Conservation (phyloP, 257 asterid genomes). For the Eustoma russellianum region DNA sequence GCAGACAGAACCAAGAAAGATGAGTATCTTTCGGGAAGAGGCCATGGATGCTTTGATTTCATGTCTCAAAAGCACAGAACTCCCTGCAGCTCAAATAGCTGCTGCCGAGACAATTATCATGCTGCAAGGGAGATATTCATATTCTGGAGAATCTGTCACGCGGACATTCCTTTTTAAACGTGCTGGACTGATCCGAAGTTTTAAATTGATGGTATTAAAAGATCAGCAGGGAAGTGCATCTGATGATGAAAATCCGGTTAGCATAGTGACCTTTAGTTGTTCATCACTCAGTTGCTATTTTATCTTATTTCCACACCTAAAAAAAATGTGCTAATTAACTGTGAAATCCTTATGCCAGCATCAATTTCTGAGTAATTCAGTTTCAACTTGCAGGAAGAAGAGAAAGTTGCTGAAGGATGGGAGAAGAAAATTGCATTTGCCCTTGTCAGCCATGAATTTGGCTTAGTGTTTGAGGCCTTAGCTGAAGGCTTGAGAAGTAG, state of each 20-base stretch:
- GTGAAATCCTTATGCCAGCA: background rate
- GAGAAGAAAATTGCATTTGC: constrained; percentile 56
- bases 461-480: constrained; percentile 61
- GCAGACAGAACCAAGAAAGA: constrained; percentile 76
- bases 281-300: too few species aligned
- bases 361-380: background rate
- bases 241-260: constrained; percentile 39
- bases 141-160: constrained; percentile 56
- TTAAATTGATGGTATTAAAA: constrained; percentile 32
- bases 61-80: constrained; percentile 53
- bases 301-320: too few species aligned
- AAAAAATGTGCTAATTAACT: background rate
- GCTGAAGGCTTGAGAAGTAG: constrained; percentile 53
- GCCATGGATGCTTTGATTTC: constrained; percentile 56
- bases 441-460: constrained; percentile 75
- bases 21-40: constrained; percentile 82
- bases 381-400: constrained; percentile 39
- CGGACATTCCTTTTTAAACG: constrained; percentile 55
- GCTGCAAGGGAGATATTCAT: constrained; percentile 70
- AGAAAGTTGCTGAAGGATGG: constrained; percentile 51
- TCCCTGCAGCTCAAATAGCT: constrained; percentile 41
- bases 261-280: constrained; percentile 1
- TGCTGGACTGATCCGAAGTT: constrained; percentile 43
- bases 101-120: constrained; percentile 65
- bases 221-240: constrained; percentile 32